Conservation (phyloP, 208 protist species). For the Leishmania lainsoni region DNA sequence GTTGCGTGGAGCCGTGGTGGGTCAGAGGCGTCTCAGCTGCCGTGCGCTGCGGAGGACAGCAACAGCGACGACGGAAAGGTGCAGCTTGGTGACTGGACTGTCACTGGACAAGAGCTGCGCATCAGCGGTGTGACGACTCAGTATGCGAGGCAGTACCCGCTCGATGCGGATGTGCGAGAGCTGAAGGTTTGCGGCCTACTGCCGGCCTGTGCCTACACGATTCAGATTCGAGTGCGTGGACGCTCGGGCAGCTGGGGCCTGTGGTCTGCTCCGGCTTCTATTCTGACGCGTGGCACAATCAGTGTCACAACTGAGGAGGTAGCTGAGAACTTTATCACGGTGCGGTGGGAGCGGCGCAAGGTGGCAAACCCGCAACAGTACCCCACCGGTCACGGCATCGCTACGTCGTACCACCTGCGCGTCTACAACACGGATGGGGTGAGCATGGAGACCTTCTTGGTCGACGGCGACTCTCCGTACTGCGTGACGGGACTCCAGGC, state of each 20-base stretch:
- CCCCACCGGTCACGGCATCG: constrained; percentile 79
- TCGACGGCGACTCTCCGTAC: constrained; percentile 90
- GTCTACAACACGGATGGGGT: constrained; percentile 80
- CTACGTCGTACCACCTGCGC: constrained; percentile 90
- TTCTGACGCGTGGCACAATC: constrained; percentile 90
- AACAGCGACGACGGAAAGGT: constrained; percentile 35
- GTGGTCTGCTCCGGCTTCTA: constrained; percentile 81
- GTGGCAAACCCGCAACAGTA: constrained; percentile 81
- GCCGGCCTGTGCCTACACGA: constrained; percentile 85
- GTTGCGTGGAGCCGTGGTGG: constrained; percentile 83
- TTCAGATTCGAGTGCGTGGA: constrained; percentile 87
- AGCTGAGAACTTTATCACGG: constrained; percentile 86
- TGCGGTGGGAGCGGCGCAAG: constrained; percentile 88
- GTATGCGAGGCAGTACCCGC: constrained; percentile 84
- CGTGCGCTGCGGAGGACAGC: background rate
- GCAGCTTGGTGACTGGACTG: constrained; percentile 76
- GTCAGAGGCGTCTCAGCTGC: constrained; percentile 7
- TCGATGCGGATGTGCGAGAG: constrained; percentile 78
- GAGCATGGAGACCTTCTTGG: constrained; percentile 84
- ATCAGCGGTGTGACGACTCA: constrained; percentile 82
- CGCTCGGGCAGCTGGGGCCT: constrained; percentile 86
- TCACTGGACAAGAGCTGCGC: constrained; percentile 89
- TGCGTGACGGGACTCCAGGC: constrained; percentile 74
- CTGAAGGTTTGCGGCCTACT: constrained; percentile 88
- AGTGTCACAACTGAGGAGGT: constrained; percentile 85